These are phyloP conservation scores for Eucalyptus urophylla DNA, from an alignment of 345 rosid genomes.

Conservation along the genomic window DNA sequence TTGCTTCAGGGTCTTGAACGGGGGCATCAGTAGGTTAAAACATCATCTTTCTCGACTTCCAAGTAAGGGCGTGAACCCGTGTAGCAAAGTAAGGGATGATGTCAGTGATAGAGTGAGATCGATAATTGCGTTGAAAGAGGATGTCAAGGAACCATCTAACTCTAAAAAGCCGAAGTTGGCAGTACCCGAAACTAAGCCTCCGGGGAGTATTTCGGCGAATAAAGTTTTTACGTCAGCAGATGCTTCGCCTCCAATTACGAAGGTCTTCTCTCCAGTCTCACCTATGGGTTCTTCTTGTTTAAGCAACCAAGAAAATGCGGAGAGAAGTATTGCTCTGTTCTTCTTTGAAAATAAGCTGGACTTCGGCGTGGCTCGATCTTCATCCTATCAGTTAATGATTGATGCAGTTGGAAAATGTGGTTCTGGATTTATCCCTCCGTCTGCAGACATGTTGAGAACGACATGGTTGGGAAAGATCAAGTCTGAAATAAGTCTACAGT, in stretches of 20 bases:
- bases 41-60: slow-evolving; percentile 85
- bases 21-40: slow-evolving; percentile 86
- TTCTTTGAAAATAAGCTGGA: slow-evolving; percentile 80
- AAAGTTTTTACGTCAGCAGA: slow-evolving; percentile 21
- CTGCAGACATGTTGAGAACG: slow-evolving; percentile 44
- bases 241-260: slow-evolving; percentile 21
- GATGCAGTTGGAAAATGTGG: slow-evolving; percentile 60
- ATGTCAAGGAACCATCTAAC: slow-evolving; percentile 32
- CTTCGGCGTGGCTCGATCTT: slow-evolving; percentile 50
- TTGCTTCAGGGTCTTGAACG: slow-evolving; percentile 59
- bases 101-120: slow-evolving; percentile 65
- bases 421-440: slow-evolving; percentile 42
- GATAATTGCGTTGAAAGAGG: slow-evolving; percentile 51
- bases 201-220: slow-evolving; percentile 12
- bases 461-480: slow-evolving; percentile 49
- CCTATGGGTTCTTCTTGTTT: slow-evolving; percentile 12
- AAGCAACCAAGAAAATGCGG: slow-evolving; percentile 43
- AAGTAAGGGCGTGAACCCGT: slow-evolving; percentile 89
- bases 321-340: slow-evolving; percentile 71
- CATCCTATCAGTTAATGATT: slow-evolving; percentile 59
- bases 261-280: slow-evolving; percentile 24
- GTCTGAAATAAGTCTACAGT: slow-evolving; percentile 45
- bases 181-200: slow-evolving; percentile 23
- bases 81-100: slow-evolving; percentile 77
- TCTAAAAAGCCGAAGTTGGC: slow-evolving; percentile 29